phyloP scores from a whole-genome alignment of 2,329 filamentous ascomycete species.

The Talaromyces sp. region DNA sequence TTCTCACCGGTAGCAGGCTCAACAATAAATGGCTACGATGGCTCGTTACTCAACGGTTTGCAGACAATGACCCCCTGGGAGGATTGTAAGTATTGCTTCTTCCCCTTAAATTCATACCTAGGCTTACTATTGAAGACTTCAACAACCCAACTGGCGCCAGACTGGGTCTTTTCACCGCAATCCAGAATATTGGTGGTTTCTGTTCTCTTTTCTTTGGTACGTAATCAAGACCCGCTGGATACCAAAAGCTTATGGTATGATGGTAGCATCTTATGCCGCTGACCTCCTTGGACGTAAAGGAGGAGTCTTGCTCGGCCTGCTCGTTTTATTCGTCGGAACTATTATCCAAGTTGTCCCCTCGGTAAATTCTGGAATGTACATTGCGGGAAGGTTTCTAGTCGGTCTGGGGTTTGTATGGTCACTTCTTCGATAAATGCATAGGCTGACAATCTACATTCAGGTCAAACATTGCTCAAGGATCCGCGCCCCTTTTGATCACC shows the following conservation, averaged over 20 bases:
- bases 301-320: constrained; percentile 13
- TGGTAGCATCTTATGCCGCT: constrained; percentile 15
- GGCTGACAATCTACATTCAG: neutral
- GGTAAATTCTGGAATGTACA: neutral
- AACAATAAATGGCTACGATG: constrained; percentile 18
- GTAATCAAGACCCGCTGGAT: neutral
- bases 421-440: neutral
- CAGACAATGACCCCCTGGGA: constrained; percentile 17
- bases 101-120: neutral
- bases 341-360: constrained; percentile 12
- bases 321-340: constrained; percentile 16
- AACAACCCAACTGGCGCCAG: constrained; percentile 31
- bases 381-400: constrained; percentile 14
- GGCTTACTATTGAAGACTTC: constrained; percentile 21
- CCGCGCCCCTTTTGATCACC: constrained; percentile 4
- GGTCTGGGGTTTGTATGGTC: constrained; percentile 13
- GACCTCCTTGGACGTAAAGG: constrained; percentile 14
- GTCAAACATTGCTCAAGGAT: constrained; percentile 2
- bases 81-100: constrained; percentile 10
- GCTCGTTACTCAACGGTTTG: constrained; percentile 15
- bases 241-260: neutral
- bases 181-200: constrained; percentile 33
- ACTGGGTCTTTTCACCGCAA: constrained; percentile 42
- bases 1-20: constrained; percentile 4
- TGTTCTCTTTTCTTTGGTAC: constrained; percentile 16